Conservation (phyloP, 257 asterid genomes). For the Petrea volubilis region DNA sequence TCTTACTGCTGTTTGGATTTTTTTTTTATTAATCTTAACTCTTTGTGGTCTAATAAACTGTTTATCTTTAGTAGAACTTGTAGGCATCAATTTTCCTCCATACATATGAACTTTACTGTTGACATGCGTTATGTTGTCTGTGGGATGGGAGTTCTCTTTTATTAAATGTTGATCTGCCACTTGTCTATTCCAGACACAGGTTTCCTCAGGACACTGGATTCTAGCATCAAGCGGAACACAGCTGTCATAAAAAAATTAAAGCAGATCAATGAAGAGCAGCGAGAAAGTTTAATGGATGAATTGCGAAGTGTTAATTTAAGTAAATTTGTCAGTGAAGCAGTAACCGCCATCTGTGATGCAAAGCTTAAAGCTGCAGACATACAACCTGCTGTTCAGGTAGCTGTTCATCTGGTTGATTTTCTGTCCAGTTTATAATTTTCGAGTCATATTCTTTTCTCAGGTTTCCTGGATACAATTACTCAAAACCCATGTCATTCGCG, state of each 20-base stretch:
- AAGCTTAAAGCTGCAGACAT: constrained; percentile 92
- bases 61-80: constrained; percentile 15
- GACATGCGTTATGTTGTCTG: background rate
- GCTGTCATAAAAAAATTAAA: constrained; percentile 94
- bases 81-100: background rate
- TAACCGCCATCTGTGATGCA: constrained; percentile 93
- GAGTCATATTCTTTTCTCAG: background rate
- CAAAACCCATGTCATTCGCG: background rate
- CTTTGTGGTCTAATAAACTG: background rate
- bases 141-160: background rate
- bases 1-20: background rate
- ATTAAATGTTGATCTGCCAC: constrained; percentile 23
- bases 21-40: background rate
- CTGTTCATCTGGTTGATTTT: constrained; percentile 18
- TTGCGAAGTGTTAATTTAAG: constrained; percentile 90
- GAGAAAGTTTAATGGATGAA: constrained; percentile 94
- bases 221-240: constrained; percentile 97
- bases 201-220: constrained; percentile 93
- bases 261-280: constrained; percentile 94
- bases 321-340: constrained; percentile 98
- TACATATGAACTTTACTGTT: constrained; percentile 7
- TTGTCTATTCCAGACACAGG: constrained; percentile 64
- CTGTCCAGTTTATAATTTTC: background rate
- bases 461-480: constrained; percentile 2
- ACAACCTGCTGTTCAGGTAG: constrained; percentile 96